Evolutionary conservation across 2,329 filamentous ascomycete genomes (phyloP), one percentile per base, ranked within the genome.

Genomic region (Pochonia chlamydosporia): DNA sequence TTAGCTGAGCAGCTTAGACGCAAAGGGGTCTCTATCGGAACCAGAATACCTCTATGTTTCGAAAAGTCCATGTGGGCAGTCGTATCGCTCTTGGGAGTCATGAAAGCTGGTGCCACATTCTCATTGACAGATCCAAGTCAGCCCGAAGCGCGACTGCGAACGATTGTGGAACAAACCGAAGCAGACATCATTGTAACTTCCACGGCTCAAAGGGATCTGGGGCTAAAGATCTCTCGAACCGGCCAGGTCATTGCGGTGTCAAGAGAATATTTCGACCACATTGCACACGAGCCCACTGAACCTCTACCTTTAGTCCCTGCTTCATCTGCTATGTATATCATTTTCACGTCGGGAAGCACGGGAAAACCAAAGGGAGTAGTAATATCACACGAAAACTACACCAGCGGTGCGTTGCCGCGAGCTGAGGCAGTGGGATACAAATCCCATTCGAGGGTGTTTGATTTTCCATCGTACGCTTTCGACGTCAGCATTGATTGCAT

Each of bases 331-430:
- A 67, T 75, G 28, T 77, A 76, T 50, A 76, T 83, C 55, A 81
- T 84, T 56, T 84, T 83, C 58, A 84, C 81, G 10, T 84, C 80
- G 1, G 81, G 81, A 13, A 84, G 78, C 49, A 84, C 81, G 0
- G 81, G 81, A 6, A 75, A 73, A 49, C 81, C 81, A 2, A 84
- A 84, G 64, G 81, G 81, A 20, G 79, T 83, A 4, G 69, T 82
- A 40, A 66, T 75, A 48, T 68, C 69, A 2, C 74, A 77, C 49
- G 63, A 59, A 28, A 73, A 72, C 46, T 74, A 71, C 49, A 69
- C 70, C 25, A 73, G 70, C 40, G 71, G 72, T 26, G 69, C 70
- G 5, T 51, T 71, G 14, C 70, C 71, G 1, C 64, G 72, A 31
- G 68, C 65, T 3, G 58, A 68, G 3, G 64, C 64, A 5, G 67